Base-by-base conservation (phyloP, 2,329 filamentous ascomycete genomes). In the Hypoxylon sp. region DNA sequence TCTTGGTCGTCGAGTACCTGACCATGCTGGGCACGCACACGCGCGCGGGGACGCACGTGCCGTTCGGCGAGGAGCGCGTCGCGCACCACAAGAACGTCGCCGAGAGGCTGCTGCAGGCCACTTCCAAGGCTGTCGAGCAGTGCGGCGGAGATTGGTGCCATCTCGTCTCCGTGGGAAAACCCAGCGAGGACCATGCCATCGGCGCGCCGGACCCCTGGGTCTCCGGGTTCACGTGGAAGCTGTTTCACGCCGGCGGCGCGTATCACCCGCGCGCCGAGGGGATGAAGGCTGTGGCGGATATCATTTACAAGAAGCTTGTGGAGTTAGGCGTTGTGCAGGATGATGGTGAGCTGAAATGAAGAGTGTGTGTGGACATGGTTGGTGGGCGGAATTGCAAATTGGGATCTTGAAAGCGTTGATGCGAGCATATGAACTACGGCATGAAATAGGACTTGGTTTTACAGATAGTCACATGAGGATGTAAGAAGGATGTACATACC, bases 1-100 rank as follows among this genome's bases (percentile, higher is more conserved):
- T 78, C 69, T 55, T 79, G 64, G 59, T 78, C 67, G 62, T 74
- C 30, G 71, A 73, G 52, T 68, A 70, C 38, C 61, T 69, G 52
- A 65, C 66, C 16, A 67, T 74, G 25, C 65, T 69, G 11, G 69
- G 67, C 7, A 38, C 55, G 8, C 56, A 68, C 41, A 59, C 60
- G 21, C 54, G 47, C 30, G 52, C 67, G 3, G 55, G 57, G 3
- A 35, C 47, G 19, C 58, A 68, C 49, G 65, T 67, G 31, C 55
- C 61, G 29, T 68, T 70, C 23, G 57, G 51, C 42, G 46, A 50
- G 27, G 64, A 63, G 9, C 59, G 62, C 26, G 51, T 66, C 1
- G 63, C 49, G 9, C 55, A 66, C 30, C 67, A 69, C 44, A 53
- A 49, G 5, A 55, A 41, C 13, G 63, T 62, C 19, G 57, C 51